phyloP scores from a whole-genome alignment of 768 basidiomycete genomes.

The Pulveroboletus sp. region DNA sequence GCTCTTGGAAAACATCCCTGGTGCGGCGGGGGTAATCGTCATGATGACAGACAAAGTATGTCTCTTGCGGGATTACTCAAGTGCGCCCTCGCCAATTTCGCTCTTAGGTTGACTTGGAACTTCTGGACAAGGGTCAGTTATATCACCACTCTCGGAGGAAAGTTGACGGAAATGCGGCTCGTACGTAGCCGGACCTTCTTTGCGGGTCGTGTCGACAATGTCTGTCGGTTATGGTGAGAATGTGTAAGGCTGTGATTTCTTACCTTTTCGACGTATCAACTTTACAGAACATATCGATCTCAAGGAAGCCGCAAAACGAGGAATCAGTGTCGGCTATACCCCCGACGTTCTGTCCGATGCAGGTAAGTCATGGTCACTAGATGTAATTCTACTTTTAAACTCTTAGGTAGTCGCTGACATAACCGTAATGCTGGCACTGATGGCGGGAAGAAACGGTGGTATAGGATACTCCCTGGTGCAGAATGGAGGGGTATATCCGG shows the following conservation, averaged over 20 bases:
- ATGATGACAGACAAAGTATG: constrained; percentile 72
- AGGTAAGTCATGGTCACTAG: constrained; percentile 41
- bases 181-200: constrained; percentile 63
- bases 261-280: neutral
- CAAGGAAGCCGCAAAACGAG: constrained; percentile 51
- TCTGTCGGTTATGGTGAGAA: constrained; percentile 81
- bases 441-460: constrained; percentile 85
- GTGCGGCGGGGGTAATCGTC: constrained; percentile 59
- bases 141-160: neutral
- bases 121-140: constrained; percentile 40
- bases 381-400: neutral
- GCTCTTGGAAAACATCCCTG: constrained; percentile 71
- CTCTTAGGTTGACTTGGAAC: constrained; percentile 70
- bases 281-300: constrained; percentile 80
- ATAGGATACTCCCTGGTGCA: constrained; percentile 63
- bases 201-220: constrained; percentile 90
- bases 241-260: neutral
- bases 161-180: neutral
- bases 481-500: constrained; percentile 56
- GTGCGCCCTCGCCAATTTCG: neutral
- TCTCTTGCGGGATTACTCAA: neutral
- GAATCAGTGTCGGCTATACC: constrained; percentile 82
- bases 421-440: constrained; percentile 85
- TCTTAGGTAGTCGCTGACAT: constrained; percentile 80
- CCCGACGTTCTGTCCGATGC: constrained; percentile 94